A percentile compares a stretch with the other conserved stretches of the same genome.
Evolutionary conservation across 2,329 filamentous ascomycete genomes (phyloP).

Genomic region (Berkeleyomyces rouxiae): DNA sequence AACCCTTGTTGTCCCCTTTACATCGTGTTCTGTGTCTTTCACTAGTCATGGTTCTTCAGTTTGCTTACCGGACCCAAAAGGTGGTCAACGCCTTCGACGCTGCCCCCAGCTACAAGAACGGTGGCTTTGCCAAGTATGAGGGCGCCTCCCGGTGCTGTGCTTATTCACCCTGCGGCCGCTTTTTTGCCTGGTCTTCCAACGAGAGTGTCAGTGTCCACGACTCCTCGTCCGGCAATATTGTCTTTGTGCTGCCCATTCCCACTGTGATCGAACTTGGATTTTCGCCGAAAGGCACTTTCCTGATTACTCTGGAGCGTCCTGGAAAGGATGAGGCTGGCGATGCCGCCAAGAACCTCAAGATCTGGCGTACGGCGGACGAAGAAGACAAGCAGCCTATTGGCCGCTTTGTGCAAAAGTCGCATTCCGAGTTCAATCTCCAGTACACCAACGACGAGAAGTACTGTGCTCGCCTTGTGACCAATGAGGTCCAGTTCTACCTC

Average conservation of each 20-base stretch:
- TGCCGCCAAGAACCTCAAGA: constrained; percentile 57
- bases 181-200: constrained; percentile 85
- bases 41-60: constrained; percentile 93
- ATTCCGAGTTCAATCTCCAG: constrained; percentile 93
- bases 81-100: constrained; percentile 87
- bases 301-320: constrained; percentile 93
- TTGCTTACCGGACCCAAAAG: constrained; percentile 95
- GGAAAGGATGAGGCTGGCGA: constrained; percentile 59
- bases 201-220: constrained; percentile 78
- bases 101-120: constrained; percentile 71
- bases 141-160: constrained; percentile 87
- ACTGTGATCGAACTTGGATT: constrained; percentile 93
- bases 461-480: constrained; percentile 85
- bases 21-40: constrained; percentile 54
- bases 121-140: constrained; percentile 74
- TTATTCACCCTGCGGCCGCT: constrained; percentile 86
- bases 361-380: constrained; percentile 71
- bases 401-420: constrained; percentile 86
- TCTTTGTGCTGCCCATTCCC: constrained; percentile 58
- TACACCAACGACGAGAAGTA: constrained; percentile 88
- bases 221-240: constrained; percentile 54
- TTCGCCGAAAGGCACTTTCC: constrained; percentile 77
- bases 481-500: constrained; percentile 95
- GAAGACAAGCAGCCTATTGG: constrained; percentile 60
- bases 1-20: background rate